A percentile compares a stretch with the other conserved stretches of the same genome.
Conservation (phyloP, 257 asterid species). For the Nicotiana tabacum region DNA sequence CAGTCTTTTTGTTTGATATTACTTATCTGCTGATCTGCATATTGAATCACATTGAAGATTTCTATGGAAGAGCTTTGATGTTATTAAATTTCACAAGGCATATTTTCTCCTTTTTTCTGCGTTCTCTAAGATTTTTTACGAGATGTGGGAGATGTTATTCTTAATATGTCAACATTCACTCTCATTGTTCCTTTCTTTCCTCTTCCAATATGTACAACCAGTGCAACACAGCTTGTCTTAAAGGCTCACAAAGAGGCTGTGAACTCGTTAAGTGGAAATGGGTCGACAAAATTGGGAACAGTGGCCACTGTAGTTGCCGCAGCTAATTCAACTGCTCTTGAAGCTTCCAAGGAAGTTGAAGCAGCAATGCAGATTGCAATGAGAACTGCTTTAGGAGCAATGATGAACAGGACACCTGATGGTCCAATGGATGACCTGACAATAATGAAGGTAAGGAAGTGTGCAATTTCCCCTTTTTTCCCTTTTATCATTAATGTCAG, state of each 20-base stretch:
- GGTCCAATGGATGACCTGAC: conserved; percentile 91
- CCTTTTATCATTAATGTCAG: background rate
- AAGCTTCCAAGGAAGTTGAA: conserved; percentile 96
- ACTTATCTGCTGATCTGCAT: background rate
- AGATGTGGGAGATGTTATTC: background rate
- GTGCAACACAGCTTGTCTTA: conserved; percentile 91
- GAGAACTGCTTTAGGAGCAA: conserved; percentile 87
- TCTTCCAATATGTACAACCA: conserved; percentile 29
- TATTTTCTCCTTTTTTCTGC: background rate
- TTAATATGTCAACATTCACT: background rate
- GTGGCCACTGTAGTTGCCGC: conserved; percentile 99
- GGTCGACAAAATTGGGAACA: conserved; percentile 85
- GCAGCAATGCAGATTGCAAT: conserved; percentile 92
- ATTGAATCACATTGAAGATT: background rate
- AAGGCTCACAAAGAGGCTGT: conserved; percentile 98
- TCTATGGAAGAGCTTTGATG: background rate
- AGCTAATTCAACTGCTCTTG: conserved; percentile 92
- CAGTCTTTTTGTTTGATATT: background rate
- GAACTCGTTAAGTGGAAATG: conserved; percentile 93
- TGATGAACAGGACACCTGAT: conserved; percentile 66
- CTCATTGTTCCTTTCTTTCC: conserved; percentile 6
- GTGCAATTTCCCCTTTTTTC: background rate
- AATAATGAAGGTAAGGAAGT: conserved; percentile 72
- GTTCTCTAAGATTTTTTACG: background rate
- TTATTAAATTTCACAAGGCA: background rate